These are phyloP conservation scores for Dactylellina parvicollis DNA, from an alignment of 2,329 filamentous ascomycete genomes.

Conservation along the genomic window DNA sequence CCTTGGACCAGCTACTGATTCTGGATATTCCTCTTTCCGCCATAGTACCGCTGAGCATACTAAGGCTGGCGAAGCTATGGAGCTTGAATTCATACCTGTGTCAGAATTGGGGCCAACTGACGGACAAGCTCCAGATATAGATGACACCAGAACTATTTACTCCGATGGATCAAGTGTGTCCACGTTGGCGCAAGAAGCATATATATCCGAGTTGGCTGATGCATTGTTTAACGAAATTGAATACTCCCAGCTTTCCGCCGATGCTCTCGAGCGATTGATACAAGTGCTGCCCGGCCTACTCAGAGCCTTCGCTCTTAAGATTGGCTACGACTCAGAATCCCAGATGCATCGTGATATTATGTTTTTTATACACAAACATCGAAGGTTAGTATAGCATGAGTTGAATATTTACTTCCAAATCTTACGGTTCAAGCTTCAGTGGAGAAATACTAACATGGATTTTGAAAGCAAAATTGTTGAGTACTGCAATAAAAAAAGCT, in stretches of 20 bases:
- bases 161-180: not conserved
- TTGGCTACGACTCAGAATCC: not conserved
- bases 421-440: not conserved
- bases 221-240: not conserved
- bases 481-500: not conserved
- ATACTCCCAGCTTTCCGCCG: not conserved
- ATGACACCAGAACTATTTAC: not conserved
- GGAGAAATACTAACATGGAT: not conserved
- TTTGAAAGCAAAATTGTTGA: slow-evolving; percentile 6
- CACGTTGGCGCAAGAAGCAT: not conserved
- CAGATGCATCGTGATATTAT: slow-evolving; percentile 9
- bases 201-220: slow-evolving; percentile 1
- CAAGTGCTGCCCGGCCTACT: not conserved
- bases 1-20: not conserved
- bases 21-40: not conserved
- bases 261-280: not conserved
- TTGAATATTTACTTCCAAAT: not conserved
- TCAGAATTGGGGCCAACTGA: not conserved
- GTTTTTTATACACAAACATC: slow-evolving; percentile 3
- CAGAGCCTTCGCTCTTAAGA: not conserved
- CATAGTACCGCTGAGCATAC: not conserved
- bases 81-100: not conserved
- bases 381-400: not conserved
- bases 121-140: not conserved
- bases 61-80: not conserved